Conservation (phyloP, 2,329 filamentous ascomycete genomes). For the Botrytis fragariae region DNA sequence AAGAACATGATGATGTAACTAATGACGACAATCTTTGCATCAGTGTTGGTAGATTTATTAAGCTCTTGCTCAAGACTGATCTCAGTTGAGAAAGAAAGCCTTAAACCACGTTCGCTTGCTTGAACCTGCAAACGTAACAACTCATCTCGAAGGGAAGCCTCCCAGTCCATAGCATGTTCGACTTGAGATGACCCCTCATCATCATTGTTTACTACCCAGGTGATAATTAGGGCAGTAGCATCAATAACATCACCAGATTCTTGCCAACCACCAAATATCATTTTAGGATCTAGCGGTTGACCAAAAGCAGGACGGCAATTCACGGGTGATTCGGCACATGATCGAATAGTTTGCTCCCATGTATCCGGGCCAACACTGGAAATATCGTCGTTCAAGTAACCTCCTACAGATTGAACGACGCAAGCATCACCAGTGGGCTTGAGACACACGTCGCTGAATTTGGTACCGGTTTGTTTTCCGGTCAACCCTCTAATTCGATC, state of each 20-base stretch:
- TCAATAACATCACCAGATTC: constrained; percentile 64
- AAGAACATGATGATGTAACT: constrained; percentile 99
- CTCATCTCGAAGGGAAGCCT: constrained; percentile 70
- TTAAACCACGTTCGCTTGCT: constrained; percentile 71
- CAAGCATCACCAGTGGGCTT: constrained; percentile 88
- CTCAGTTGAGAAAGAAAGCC: constrained; percentile 92
- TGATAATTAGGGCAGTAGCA: constrained; percentile 78
- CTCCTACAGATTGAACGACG: constrained; percentile 87
- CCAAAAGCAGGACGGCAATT: constrained; percentile 84
- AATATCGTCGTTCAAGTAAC: constrained; percentile 75
- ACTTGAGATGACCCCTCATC: constrained; percentile 70
- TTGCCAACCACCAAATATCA: constrained; percentile 81
- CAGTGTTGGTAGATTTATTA: constrained; percentile 97
- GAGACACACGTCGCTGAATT: constrained; percentile 83
- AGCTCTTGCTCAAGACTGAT: constrained; percentile 92
- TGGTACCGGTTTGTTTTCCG: constrained; percentile 65
- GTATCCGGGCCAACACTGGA: constrained; percentile 57
- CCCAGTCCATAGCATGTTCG: constrained; percentile 81
- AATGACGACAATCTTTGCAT: constrained; percentile 93
- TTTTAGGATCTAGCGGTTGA: constrained; percentile 80
- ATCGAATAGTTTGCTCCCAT: constrained; percentile 71
- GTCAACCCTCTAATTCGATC: constrained; percentile 69
- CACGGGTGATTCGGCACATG: constrained; percentile 77
- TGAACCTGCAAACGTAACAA: constrained; percentile 78
- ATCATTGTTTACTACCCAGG: constrained; percentile 92